Evolutionary conservation across 306 rosid genomes (phyloP).

Genomic region (Begonia loranthoides): DNA sequence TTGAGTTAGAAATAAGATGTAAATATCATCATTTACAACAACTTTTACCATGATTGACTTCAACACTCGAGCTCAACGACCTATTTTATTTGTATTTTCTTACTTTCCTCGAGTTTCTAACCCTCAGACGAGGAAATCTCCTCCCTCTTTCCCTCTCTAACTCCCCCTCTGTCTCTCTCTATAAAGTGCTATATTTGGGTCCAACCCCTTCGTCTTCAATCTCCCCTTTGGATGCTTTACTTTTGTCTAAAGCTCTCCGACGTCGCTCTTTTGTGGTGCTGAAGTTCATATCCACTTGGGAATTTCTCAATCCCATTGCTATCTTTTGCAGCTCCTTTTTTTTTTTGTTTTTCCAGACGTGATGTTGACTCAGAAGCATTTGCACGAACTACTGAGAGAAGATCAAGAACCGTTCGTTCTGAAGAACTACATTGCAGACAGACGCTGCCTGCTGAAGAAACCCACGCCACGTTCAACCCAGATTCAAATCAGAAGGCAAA

Average conservation of each 20-base stretch:
- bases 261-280: constrained; percentile 6
- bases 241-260: constrained; percentile 16
- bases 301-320: neutral
- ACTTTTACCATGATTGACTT: no score
- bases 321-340: neutral
- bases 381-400: constrained; percentile 37
- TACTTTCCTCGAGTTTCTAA: constrained; percentile 9
- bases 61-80: no score
- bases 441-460: constrained; percentile 22
- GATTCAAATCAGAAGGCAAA: constrained; percentile 21
- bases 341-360: neutral
- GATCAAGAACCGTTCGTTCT: constrained; percentile 64
- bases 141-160: constrained; percentile 1
- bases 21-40: no score
- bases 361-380: constrained; percentile 34
- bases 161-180: neutral
- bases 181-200: neutral
- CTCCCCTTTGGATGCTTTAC: constrained; percentile 3
- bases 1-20: no score
- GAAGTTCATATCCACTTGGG: neutral
- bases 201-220: neutral
- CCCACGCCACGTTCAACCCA: constrained; percentile 13
- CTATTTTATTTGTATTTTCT: neutral
- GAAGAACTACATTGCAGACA: constrained; percentile 36
- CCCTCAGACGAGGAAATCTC: constrained; percentile 2